Conservation (phyloP, 441 rosid genomes). For the Pelargonium australe region DNA sequence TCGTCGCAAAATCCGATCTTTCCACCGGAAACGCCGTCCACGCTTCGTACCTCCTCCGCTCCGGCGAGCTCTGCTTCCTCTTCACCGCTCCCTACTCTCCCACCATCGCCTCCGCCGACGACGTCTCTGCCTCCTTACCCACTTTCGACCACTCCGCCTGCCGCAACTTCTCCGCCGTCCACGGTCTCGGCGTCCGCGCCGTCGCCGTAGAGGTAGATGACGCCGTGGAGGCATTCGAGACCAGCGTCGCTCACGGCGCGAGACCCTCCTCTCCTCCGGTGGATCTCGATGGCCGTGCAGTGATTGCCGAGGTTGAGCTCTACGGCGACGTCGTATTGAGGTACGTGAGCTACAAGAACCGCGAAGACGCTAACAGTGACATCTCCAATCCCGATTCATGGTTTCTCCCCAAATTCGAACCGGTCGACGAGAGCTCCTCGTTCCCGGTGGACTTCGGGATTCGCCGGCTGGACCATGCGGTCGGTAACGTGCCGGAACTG, state of each 20-base stretch:
- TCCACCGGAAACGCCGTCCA: slow-evolving; percentile 75
- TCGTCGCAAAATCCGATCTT: slow-evolving; percentile 73
- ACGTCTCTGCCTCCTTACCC: slow-evolving; percentile 49
- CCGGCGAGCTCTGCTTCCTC: slow-evolving; percentile 68
- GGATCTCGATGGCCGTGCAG: slow-evolving; percentile 26
- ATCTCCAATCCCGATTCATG: slow-evolving; percentile 11
- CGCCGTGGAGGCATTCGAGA: slow-evolving; percentile 46
- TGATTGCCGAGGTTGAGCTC: slow-evolving; percentile 60
- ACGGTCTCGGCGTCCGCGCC: slow-evolving; percentile 71
- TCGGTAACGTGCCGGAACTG: slow-evolving; percentile 78
- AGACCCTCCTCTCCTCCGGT: slow-evolving; percentile 43
- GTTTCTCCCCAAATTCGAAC: slow-evolving; percentile 69
- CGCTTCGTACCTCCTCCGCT: slow-evolving; percentile 73
- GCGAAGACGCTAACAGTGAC: background rate
- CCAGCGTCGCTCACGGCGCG: slow-evolving; percentile 62
- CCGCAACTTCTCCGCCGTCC: slow-evolving; percentile 50
- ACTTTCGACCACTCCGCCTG: slow-evolving; percentile 37
- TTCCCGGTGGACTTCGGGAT: slow-evolving; percentile 71
- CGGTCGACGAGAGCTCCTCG: slow-evolving; percentile 40
- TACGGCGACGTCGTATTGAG: slow-evolving; percentile 85
- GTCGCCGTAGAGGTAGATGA: slow-evolving; percentile 67
- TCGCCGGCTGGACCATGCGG: slow-evolving; percentile 74
- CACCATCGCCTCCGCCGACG: slow-evolving; percentile 38
- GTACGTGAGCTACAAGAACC: slow-evolving; percentile 44
- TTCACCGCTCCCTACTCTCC: slow-evolving; percentile 85